Conservation (phyloP, 2,329 filamentous ascomycete species). For the Scedosporium aurantiacum region DNA sequence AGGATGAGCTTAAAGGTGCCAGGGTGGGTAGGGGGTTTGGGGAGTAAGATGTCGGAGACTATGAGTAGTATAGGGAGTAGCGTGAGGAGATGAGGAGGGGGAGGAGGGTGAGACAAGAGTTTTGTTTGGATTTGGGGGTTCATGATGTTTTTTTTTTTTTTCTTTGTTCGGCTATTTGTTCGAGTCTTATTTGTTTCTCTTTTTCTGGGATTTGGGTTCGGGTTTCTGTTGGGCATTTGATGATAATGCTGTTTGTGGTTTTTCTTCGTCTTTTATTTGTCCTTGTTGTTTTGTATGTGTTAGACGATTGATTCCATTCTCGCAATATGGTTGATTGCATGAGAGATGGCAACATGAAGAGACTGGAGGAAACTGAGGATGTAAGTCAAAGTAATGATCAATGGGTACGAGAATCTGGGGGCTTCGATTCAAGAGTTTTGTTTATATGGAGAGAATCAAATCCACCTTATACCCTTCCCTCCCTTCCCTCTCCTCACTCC, state of each 20-base stretch:
- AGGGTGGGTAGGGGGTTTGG: slow-evolving; percentile 33
- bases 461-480: neutral
- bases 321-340: neutral
- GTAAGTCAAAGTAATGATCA: neutral
- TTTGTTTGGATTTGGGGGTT: slow-evolving; percentile 1
- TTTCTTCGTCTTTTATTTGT: neutral
- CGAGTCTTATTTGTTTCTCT: slow-evolving; percentile 8
- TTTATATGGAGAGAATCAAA: neutral
- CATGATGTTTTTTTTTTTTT: slow-evolving; percentile 3
- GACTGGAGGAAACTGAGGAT: neutral
- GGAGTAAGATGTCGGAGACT: slow-evolving; percentile 33
- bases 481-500: neutral
- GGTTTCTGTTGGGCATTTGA: neutral
- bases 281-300: no score
- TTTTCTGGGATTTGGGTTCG: neutral
- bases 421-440: neutral
- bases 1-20: slow-evolving; percentile 44
- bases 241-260: neutral
- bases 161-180: slow-evolving; percentile 6
- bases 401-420: neutral
- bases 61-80: slow-evolving; percentile 39
- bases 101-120: slow-evolving; percentile 6
- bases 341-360: neutral
- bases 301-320: no score
- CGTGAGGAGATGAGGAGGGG: slow-evolving; percentile 20